These are phyloP conservation scores for Diaporthe australafricana DNA, from an alignment of 2,329 filamentous ascomycete genomes.

Conservation along the genomic window DNA sequence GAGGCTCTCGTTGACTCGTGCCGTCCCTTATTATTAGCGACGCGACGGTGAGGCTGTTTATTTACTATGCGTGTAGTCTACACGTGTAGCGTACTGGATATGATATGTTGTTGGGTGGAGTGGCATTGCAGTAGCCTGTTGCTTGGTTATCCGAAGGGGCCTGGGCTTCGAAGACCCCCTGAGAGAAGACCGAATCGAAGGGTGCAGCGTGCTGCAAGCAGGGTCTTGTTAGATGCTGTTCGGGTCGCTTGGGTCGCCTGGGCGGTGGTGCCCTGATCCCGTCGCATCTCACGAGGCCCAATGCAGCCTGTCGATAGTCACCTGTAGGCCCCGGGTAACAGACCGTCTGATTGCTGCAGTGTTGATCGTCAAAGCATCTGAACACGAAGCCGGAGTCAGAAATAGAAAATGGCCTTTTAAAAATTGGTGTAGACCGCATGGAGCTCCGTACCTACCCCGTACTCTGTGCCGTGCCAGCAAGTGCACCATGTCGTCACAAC, in stretches of 20 bases:
- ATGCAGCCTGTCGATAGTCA: constrained; percentile 34
- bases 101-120: neutral
- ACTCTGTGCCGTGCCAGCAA: constrained; percentile 4
- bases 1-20: constrained; percentile 3
- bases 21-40: neutral
- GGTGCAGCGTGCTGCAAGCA: constrained; percentile 11
- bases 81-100: no score
- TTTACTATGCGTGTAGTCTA: neutral
- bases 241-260: constrained; percentile 3
- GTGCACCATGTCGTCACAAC: constrained; percentile 31
- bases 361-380: constrained; percentile 1
- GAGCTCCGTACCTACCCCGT: neutral
- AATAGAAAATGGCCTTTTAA: constrained; percentile 18
- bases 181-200: neutral
- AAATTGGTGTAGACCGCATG: neutral
- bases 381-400: constrained; percentile 8
- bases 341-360: constrained; percentile 12
- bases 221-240: constrained; percentile 2
- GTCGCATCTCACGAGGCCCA: constrained; percentile 25
- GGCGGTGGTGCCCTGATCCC: neutral
- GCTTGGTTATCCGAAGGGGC: constrained; percentile 21
- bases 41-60: neutral
- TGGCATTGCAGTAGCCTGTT: constrained; percentile 36
- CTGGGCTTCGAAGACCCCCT: constrained; percentile 9
- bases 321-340: constrained; percentile 21